Conservation (phyloP, 306 rosid species). For the Comarum palustre region DNA sequence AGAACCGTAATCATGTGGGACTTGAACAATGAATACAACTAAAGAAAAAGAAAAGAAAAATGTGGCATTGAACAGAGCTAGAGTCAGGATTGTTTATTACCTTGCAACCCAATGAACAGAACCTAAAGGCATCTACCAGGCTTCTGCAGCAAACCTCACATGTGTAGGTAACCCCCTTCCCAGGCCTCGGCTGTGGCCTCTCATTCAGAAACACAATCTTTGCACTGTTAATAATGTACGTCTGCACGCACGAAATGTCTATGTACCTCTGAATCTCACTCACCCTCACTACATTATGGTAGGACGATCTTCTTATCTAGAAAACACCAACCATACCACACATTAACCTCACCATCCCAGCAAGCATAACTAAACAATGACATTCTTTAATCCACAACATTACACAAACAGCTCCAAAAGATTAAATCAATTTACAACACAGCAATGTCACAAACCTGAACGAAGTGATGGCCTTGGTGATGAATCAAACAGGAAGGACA, state of each 20-base stretch:
- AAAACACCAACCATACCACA: neutral
- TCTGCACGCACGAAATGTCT: constrained; percentile 44
- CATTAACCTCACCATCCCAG: neutral
- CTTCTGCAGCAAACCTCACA: constrained; percentile 49
- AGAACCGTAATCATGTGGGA: neutral
- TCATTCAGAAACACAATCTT: constrained; percentile 48
- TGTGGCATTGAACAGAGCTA: neutral
- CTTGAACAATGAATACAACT: neutral
- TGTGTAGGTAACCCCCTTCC: constrained; percentile 48
- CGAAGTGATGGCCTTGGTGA: constrained; percentile 36
- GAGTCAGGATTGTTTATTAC: neutral
- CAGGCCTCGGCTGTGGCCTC: constrained; percentile 50
- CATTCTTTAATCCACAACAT: neutral
- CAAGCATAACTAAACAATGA: neutral
- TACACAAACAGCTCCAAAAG: neutral
- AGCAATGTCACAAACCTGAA: constrained; percentile 34
- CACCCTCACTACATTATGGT: constrained; percentile 52
- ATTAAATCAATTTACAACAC: neutral
- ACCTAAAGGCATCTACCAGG: constrained; percentile 44
- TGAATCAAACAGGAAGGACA: constrained; percentile 41
- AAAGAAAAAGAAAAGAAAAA: neutral
- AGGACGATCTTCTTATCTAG: constrained; percentile 48
- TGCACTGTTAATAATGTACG: constrained; percentile 50
- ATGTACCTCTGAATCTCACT: constrained; percentile 47
- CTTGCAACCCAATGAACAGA: constrained; percentile 57